phyloP scores from a whole-genome alignment of 2,329 filamentous ascomycete genomes.

The Neocucurbitaria cava region DNA sequence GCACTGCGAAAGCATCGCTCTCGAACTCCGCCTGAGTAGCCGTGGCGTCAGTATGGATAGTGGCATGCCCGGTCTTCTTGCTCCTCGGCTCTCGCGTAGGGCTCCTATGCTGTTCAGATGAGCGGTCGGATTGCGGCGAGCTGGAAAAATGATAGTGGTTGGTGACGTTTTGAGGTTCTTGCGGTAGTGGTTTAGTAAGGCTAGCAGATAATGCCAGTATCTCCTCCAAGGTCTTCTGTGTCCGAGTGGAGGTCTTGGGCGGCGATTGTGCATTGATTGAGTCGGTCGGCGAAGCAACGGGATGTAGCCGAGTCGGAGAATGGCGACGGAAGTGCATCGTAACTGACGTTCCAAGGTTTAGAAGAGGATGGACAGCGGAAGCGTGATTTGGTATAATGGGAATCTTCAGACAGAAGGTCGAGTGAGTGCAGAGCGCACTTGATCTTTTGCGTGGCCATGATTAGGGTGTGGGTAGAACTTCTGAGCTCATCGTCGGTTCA shows the following conservation, averaged over 20 bases:
- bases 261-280: slow-evolving; percentile 2
- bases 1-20: slow-evolving; percentile 42
- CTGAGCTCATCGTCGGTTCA: background rate
- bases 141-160: background rate
- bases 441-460: background rate
- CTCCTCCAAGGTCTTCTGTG: slow-evolving; percentile 22
- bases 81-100: slow-evolving; percentile 23
- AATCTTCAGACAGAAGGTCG: background rate
- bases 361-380: too few relatives aligned
- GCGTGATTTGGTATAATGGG: background rate
- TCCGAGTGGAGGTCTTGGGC: slow-evolving; percentile 10
- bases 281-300: slow-evolving; percentile 10
- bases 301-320: slow-evolving; percentile 5
- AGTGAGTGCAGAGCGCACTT: background rate
- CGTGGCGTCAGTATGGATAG: slow-evolving; percentile 36
- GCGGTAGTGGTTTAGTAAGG: slow-evolving; percentile 10
- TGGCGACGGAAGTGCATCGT: slow-evolving; percentile 13
- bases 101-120: background rate
- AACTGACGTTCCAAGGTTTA: background rate
- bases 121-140: background rate
- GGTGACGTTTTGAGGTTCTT: background rate
- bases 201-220: slow-evolving; percentile 17
- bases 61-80: slow-evolving; percentile 32
- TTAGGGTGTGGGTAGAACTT: background rate
- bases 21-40: slow-evolving; percentile 37